Percentiles rank a stretch among this genome's conserved stretches.
Conservation (phyloP, 1,284 basidiomycete species). For the Fomitopsis pinicola region DNA sequence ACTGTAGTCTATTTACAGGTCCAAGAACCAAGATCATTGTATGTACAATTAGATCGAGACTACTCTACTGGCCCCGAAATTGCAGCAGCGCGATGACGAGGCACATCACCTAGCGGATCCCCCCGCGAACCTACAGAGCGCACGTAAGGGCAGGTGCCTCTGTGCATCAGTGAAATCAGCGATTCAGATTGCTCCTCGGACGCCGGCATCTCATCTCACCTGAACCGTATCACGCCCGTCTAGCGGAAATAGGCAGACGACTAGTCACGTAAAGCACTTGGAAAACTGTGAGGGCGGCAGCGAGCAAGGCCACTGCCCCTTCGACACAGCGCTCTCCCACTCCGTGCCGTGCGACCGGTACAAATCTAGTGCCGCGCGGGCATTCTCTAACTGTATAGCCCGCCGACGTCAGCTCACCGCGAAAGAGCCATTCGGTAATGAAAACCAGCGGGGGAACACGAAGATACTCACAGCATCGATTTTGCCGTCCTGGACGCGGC, state of each 20-base stretch:
- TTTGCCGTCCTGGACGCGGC: constrained; percentile 66
- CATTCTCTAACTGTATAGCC: constrained; percentile 61
- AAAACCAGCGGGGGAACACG: constrained; percentile 24
- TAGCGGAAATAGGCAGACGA: not conserved
- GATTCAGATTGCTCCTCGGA: not conserved
- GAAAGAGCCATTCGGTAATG: not conserved
- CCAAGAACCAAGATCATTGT: no score
- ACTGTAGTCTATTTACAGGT: no score
- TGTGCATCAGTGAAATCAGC: not conserved
- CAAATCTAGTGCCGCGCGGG: constrained; percentile 69
- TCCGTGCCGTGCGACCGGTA: constrained; percentile 63
- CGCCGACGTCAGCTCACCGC: not conserved
- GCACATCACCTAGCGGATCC: not conserved
- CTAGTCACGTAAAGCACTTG: constrained; percentile 59
- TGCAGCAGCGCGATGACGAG: no score
- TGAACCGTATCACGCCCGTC: not conserved
- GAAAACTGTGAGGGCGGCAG: constrained; percentile 77
- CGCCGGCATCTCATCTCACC: not conserved
- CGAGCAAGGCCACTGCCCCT: constrained; percentile 67
- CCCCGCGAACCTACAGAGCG: not conserved
- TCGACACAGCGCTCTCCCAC: constrained; percentile 62
- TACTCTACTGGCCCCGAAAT: no score
- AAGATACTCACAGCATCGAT: constrained; percentile 51
- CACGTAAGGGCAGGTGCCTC: not conserved
- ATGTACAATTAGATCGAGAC: no score